Conservation (phyloP, 139 green algal species). For the Ettlia oleoabundans region DNA sequence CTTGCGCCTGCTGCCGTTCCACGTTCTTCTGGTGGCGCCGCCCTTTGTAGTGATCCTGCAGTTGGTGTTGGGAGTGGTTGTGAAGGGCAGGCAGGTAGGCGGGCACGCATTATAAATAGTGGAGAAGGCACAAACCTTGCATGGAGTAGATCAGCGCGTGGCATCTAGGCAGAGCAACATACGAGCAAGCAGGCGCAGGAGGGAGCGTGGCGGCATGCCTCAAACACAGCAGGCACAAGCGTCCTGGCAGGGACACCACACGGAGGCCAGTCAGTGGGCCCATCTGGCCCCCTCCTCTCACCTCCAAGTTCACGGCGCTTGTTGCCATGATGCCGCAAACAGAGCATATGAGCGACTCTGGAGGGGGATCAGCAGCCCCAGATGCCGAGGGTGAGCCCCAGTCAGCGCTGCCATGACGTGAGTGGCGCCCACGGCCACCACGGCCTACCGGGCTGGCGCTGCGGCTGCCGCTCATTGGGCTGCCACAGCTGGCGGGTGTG, state of each 20-base stretch:
- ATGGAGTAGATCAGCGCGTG: too few relatives aligned
- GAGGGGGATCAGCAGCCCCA: neutral
- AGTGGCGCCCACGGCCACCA: neutral
- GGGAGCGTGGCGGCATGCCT: too few relatives aligned
- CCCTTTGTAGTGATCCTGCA: conserved; percentile 55
- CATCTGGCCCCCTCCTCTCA: neutral
- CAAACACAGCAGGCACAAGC: too few relatives aligned
- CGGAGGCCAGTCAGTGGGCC: neutral
- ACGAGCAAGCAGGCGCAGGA: neutral
- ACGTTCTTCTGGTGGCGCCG: conserved; percentile 58
- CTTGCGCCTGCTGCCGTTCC: conserved; percentile 46
- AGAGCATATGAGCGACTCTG: conserved; percentile 46
- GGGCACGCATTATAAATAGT: neutral
- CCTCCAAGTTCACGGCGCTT: conserved; percentile 56
- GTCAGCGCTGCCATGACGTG: neutral
- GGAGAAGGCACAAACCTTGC: neutral
- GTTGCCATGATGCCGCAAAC: conserved; percentile 65
- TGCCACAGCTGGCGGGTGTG: conserved; percentile 3
- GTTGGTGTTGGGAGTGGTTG: neutral
- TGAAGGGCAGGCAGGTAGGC: too few relatives aligned
- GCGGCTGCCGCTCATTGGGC: conserved; percentile 9
- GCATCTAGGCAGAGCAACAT: neutral
- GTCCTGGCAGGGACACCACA: too few relatives aligned
- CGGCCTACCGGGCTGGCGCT: neutral
- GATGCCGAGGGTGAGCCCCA: neutral